These are phyloP conservation scores for Nepenthes mirabilis DNA, from an alignment of 148 eudicot genomes.

Conservation along the genomic window DNA sequence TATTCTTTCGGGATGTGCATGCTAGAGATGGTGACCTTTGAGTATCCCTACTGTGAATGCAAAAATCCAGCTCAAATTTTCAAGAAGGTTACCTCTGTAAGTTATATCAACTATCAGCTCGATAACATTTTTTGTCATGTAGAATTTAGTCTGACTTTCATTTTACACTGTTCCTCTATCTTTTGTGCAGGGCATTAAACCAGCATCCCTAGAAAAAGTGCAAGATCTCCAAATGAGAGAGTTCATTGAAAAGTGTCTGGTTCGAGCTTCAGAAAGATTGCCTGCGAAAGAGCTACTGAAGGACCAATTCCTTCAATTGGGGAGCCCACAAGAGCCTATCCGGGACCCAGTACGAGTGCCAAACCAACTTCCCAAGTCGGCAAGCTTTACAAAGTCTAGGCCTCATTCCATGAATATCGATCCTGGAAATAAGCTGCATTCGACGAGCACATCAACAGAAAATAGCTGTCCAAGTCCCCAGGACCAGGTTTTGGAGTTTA, in stretches of 20 bases:
- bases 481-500: slow-evolving; percentile 37
- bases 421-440: slow-evolving; percentile 28
- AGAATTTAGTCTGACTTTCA: neutral
- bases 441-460: slow-evolving; percentile 11
- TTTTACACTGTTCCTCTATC: neutral
- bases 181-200: slow-evolving; percentile 62
- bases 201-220: slow-evolving; percentile 64
- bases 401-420: slow-evolving; percentile 66
- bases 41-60: slow-evolving; percentile 18
- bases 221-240: slow-evolving; percentile 42
- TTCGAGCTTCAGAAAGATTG: slow-evolving; percentile 50
- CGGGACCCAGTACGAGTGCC: slow-evolving; percentile 22
- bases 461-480: slow-evolving; percentile 19
- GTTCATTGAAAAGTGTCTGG: slow-evolving; percentile 74
- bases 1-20: slow-evolving; percentile 28
- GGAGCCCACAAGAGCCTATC: slow-evolving; percentile 16
- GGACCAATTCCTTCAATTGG: slow-evolving; percentile 42
- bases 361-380: slow-evolving; percentile 17
- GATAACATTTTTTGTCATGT: neutral
- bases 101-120: slow-evolving; percentile 3
- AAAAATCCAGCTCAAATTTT: slow-evolving; percentile 16
- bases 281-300: slow-evolving; percentile 62
- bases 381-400: slow-evolving; percentile 12
- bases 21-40: slow-evolving; percentile 21
- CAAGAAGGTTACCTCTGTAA: slow-evolving; percentile 13